Percentiles rank a stretch among this genome's conserved stretches.
These are phyloP conservation scores for Kuraishia cidri DNA, from an alignment of 805 yeast species.

Conservation along the genomic window DNA sequence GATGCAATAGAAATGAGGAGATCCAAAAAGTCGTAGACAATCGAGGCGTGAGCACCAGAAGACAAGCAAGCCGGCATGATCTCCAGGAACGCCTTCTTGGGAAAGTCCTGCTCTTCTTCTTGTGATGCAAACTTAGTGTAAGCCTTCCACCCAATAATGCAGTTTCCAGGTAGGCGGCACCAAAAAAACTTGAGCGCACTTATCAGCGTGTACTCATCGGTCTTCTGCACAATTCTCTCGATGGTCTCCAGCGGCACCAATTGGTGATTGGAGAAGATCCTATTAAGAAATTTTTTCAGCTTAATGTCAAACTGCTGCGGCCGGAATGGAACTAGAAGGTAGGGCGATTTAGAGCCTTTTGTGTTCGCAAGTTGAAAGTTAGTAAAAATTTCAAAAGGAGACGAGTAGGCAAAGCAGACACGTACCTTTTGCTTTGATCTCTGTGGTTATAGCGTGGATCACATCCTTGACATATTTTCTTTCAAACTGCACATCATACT, in stretches of 20 bases:
- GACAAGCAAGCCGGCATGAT: constrained; percentile 80
- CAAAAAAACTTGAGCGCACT: constrained; percentile 76
- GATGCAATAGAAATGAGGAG: constrained; percentile 69
- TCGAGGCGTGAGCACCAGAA: constrained; percentile 83
- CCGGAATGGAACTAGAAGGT: constrained; percentile 68
- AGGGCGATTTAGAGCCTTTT: constrained; percentile 52
- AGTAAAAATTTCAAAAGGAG: neutral
- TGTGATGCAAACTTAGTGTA: constrained; percentile 59
- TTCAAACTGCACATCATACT: constrained; percentile 33
- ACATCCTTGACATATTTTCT: constrained; percentile 59
- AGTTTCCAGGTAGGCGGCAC: constrained; percentile 75
- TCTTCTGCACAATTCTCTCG: constrained; percentile 31
- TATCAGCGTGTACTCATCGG: constrained; percentile 65
- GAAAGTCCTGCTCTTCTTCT: constrained; percentile 59
- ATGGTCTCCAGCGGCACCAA: constrained; percentile 31
- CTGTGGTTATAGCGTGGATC: constrained; percentile 64
- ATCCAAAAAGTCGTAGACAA: constrained; percentile 82
- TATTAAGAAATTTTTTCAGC: constrained; percentile 45
- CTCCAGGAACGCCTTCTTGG: constrained; percentile 65
- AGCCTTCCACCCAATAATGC: constrained; percentile 81
- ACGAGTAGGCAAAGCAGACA: neutral
- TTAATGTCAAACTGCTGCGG: constrained; percentile 57
- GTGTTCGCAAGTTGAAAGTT: neutral
- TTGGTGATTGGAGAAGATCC: constrained; percentile 50
- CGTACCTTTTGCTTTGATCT: constrained; percentile 55